phyloP scores from a whole-genome alignment of 352 stramenopile species.

The Blastocystis sp. region DNA sequence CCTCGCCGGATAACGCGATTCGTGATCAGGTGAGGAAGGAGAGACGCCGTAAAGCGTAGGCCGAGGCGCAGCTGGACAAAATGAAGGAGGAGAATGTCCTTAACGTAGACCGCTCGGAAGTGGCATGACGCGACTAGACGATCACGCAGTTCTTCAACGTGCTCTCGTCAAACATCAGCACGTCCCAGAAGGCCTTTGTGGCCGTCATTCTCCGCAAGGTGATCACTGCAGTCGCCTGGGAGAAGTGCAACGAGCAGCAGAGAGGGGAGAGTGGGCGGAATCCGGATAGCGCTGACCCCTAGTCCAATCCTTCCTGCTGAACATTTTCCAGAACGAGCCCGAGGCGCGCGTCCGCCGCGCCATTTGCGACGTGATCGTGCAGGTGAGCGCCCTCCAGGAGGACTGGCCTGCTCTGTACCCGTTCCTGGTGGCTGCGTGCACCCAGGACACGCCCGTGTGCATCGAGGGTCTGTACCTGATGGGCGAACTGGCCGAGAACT shows the following conservation, averaged over 20 bases:
- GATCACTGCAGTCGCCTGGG: constrained; percentile 4
- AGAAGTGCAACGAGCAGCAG: constrained; percentile 3
- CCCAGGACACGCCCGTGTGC: not conserved
- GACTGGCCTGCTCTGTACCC: constrained; percentile 9
- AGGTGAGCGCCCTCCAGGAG: constrained; percentile 25
- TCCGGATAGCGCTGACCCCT: not conserved
- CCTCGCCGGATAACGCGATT: constrained; percentile 21
- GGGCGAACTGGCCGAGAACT: constrained; percentile 31
- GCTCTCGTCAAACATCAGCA: not conserved
- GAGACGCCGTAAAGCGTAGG: not conserved
- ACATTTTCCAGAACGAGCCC: constrained; percentile 21
- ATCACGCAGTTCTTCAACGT: constrained; percentile 51
- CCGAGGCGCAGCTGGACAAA: constrained; percentile 49
- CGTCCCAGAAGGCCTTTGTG: constrained; percentile 38
- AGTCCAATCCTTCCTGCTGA: constrained; percentile 29
- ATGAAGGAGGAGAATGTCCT: constrained; percentile 27
- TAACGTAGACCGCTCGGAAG: not conserved
- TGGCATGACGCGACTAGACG: not conserved
- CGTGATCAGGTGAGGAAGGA: constrained; percentile 8
- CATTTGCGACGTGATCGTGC: constrained; percentile 34
- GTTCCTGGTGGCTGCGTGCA: constrained; percentile 23
- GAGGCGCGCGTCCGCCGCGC: constrained; percentile 19
- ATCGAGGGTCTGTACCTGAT: constrained; percentile 48
- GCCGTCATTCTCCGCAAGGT: constrained; percentile 59
- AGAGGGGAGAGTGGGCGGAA: not conserved